Base-by-base conservation (phyloP, 2,329 filamentous ascomycete genomes). In the Parascedosporium putredinis region DNA sequence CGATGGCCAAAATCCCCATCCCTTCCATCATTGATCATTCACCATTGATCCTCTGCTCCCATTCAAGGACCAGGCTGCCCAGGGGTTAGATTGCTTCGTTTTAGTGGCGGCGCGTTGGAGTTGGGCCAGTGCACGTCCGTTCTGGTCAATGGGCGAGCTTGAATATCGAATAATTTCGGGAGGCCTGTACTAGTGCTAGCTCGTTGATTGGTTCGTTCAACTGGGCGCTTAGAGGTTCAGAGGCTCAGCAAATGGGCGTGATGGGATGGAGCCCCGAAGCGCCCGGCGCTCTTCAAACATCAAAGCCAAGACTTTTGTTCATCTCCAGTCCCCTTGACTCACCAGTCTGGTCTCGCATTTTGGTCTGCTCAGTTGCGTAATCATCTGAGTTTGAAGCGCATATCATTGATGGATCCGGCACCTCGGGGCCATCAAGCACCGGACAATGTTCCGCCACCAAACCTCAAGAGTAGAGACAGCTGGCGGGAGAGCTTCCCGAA, bases 251-350 rank as follows among this genome's bases (percentile, higher is more conserved):
- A 50, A 50, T 50, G 40, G 36, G 24, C 29, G 38, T 14, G 22
- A 27, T 33, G 47, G 16, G 36, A 29, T 10, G 18, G 14, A 7
- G 22, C 27, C 9, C 34, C 25, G 38, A 50, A 44, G 47, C 47
- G 47, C 47, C 38, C 47, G 29, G 25, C 5, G 27, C n/a, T n/a
- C n/a, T n/a, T 18, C 12, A 25, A 20, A 12, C 18, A 14, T 31
- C 33, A 31, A 27, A 16, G 47, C 47, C 47, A 50, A 50, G 47
- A 44, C 43, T 18, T n/a, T n/a, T n/a, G n/a, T n/a, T n/a, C n/a
- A n/a, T n/a, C n/a, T n/a, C n/a, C n/a, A n/a, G n/a, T n/a, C n/a
- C n/a, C n/a, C n/a, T n/a, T n/a, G n/a, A n/a, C n/a, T n/a, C n/a
- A n/a, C n/a, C n/a, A n/a, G n/a, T n/a, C n/a, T n/a, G n/a, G n/a